These are phyloP conservation scores for Bidens hawaiensis DNA, from an alignment of 140 eudicot species.

Conservation along the genomic window DNA sequence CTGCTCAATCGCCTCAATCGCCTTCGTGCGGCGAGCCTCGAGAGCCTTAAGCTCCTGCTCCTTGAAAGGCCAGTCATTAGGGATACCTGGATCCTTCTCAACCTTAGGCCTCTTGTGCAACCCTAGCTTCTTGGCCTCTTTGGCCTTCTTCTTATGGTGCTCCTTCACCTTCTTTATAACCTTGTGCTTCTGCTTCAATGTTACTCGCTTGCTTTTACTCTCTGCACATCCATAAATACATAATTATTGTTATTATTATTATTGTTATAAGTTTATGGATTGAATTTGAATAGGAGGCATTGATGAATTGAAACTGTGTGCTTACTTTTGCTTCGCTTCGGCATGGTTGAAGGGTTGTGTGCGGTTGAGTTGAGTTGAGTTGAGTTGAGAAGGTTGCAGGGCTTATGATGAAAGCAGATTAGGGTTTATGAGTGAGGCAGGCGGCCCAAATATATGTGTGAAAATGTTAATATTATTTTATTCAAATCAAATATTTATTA, in stretches of 20 bases:
- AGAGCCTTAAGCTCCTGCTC: conserved; percentile 98
- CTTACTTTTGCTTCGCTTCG: conserved; percentile 81
- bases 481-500: no score
- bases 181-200: conserved; percentile 82
- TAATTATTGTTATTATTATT: no score
- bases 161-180: conserved; percentile 82
- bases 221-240: conserved; percentile 41
- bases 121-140: conserved; percentile 87
- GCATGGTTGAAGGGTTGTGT: conserved; percentile 38
- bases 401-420: conserved; percentile 26
- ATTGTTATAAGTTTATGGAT: no score
- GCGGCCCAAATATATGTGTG: no score
- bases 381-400: no score
- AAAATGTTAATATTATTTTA: no score
- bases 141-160: conserved; percentile 88
- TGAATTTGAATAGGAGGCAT: no score
- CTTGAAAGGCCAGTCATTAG: conserved; percentile 99
- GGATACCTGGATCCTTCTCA: conserved; percentile 96
- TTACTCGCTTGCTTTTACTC: conserved; percentile 92
- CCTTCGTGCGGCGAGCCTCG: conserved; percentile 73
- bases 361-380: conserved; percentile 9
- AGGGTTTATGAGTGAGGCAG: conserved; percentile 35
- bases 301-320: background rate
- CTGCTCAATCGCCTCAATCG: conserved; percentile 72
- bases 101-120: conserved; percentile 55